Evolutionary conservation across 441 rosid genomes (phyloP).

Genomic region (Geranium incanum): DNA sequence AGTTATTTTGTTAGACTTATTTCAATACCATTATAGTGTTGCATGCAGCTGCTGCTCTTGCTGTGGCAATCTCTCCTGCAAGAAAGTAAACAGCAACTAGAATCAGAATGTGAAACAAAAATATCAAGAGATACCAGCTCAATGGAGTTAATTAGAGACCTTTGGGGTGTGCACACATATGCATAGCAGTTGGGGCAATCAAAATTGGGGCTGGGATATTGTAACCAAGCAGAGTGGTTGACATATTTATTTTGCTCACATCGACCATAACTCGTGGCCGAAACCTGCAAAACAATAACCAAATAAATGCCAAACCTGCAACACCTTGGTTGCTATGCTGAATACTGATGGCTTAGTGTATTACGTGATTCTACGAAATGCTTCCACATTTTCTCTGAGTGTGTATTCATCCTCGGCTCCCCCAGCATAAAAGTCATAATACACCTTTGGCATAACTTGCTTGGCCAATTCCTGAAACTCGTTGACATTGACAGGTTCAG

Average conservation of each 20-base stretch:
- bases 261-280: conserved; percentile 86
- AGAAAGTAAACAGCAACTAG: not conserved
- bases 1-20: conserved; percentile 7
- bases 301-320: too few relatives aligned
- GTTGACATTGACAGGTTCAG: not conserved
- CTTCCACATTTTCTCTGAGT: not conserved
- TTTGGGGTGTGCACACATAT: conserved; percentile 97
- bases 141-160: conserved; percentile 30
- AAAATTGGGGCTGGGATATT: conserved; percentile 87
- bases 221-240: conserved; percentile 72
- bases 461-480: not conserved
- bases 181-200: conserved; percentile 95
- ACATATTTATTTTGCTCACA: conserved; percentile 71
- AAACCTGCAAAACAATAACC: conserved; percentile 35
- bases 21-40: conserved; percentile 70
- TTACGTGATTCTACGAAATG: not conserved
- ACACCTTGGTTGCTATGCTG: too few relatives aligned
- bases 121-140: not conserved
- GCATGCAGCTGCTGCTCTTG: conserved; percentile 84
- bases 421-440: not conserved
- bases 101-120: not conserved
- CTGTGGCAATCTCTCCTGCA: conserved; percentile 85
- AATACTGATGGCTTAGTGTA: too few relatives aligned
- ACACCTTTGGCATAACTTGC: not conserved
- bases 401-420: not conserved